These are phyloP conservation scores for Bassia scoparia DNA, from an alignment of 148 eudicot genomes.

Conservation along the genomic window DNA sequence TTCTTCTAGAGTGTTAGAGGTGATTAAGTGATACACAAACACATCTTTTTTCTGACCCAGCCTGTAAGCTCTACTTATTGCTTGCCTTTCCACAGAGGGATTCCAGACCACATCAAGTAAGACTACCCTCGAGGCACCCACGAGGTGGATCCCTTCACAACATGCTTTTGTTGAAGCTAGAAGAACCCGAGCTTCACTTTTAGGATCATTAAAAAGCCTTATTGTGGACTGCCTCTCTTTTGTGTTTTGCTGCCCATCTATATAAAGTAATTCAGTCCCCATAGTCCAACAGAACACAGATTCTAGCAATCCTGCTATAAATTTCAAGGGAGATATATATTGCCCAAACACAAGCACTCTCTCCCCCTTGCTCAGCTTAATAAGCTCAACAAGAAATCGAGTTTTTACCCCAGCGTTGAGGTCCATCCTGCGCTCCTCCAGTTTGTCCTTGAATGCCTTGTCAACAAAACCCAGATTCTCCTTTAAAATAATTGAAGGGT, in stretches of 20 bases:
- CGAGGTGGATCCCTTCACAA: constrained; percentile 67
- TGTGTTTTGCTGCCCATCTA: constrained; percentile 43
- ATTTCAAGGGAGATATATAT: constrained; percentile 40
- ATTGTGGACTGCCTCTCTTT: constrained; percentile 46
- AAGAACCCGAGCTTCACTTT: constrained; percentile 48
- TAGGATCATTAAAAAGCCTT: constrained; percentile 46
- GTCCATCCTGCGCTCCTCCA: constrained; percentile 26
- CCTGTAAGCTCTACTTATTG: constrained; percentile 78
- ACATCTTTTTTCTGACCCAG: constrained; percentile 66
- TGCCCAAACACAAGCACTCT: constrained; percentile 70
- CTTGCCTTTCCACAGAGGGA: constrained; percentile 76
- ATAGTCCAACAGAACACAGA: constrained; percentile 43
- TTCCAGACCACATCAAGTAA: constrained; percentile 79
- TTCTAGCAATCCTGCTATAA: constrained; percentile 35
- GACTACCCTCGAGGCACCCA: constrained; percentile 83
- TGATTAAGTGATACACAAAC: constrained; percentile 51
- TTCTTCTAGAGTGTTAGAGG: constrained; percentile 48
- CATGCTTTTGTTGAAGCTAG: constrained; percentile 75
- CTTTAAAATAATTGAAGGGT: constrained; percentile 44
- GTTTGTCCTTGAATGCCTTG: not conserved
- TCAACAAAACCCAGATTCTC: constrained; percentile 14
- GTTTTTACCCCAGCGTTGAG: constrained; percentile 58
- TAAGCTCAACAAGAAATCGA: constrained; percentile 46
- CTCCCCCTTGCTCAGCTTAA: constrained; percentile 51
- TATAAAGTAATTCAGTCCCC: constrained; percentile 45